A percentile compares a stretch with the other conserved stretches of the same genome.
Conservation (phyloP, 2,329 filamentous ascomycete species). For the Fusarium piperis region DNA sequence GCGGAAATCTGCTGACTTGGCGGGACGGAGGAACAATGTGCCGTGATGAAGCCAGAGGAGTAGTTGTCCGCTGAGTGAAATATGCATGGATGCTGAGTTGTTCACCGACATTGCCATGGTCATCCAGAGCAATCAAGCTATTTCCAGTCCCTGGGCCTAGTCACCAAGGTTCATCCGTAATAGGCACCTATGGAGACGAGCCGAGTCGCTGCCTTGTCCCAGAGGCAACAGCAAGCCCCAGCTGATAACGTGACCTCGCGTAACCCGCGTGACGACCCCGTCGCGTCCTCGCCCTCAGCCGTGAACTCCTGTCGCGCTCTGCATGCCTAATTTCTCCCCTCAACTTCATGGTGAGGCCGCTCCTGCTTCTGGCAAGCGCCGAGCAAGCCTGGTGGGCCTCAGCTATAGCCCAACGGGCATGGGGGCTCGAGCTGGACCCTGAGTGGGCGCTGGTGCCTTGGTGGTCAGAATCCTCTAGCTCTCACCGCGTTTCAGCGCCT, state of each 20-base stretch:
- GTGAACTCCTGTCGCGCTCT: background rate
- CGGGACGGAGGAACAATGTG: background rate
- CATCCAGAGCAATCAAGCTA: background rate
- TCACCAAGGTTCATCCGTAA: background rate
- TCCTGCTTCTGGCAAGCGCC: background rate
- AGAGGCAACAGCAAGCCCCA: background rate
- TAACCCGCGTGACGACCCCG: conserved; percentile 2
- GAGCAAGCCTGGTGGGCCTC: background rate
- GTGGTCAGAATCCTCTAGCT: background rate
- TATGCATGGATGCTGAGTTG: background rate
- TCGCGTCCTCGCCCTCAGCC: background rate
- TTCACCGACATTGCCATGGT: background rate
- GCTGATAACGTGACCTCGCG: conserved; percentile 22
- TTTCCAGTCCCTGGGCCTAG: background rate
- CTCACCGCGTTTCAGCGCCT: background rate
- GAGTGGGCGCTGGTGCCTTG: conserved; percentile 18
- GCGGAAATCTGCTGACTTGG: background rate
- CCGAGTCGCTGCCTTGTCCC: background rate
- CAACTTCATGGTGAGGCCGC: background rate
- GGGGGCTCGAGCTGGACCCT: background rate
- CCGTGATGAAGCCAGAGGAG: background rate
- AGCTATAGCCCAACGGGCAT: background rate
- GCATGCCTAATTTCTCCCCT: background rate
- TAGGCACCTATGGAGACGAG: background rate
- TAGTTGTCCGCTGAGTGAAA: background rate